These are phyloP conservation scores for Diddensiella transvaalensis DNA, from an alignment of 805 yeast genomes.

Conservation along the genomic window DNA sequence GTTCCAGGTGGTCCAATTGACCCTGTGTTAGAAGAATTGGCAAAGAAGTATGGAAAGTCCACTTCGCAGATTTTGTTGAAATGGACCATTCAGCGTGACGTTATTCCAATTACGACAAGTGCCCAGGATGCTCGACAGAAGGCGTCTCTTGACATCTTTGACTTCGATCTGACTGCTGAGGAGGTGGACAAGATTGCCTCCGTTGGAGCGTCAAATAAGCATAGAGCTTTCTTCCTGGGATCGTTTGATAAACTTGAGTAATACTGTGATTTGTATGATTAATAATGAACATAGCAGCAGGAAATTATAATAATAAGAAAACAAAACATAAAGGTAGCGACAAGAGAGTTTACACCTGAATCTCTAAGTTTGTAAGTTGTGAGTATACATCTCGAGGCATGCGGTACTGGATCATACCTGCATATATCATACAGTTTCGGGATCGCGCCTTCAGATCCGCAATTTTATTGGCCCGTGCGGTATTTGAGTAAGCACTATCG, in stretches of 20 bases:
- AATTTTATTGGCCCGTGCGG: constrained; percentile 51
- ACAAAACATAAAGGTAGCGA: too few species aligned
- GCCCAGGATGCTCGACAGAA: constrained; percentile 47
- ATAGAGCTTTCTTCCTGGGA: not conserved
- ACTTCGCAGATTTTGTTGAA: constrained; percentile 37
- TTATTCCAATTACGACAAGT: constrained; percentile 67
- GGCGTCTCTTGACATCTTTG: constrained; percentile 50
- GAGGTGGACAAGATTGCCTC: constrained; percentile 37
- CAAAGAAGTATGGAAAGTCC: constrained; percentile 48
- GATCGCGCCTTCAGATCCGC: constrained; percentile 59
- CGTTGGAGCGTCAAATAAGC: constrained; percentile 8
- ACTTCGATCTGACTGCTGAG: constrained; percentile 42
- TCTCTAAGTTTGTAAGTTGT: constrained; percentile 60
- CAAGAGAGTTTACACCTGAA: constrained; percentile 9
- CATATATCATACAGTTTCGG: constrained; percentile 86
- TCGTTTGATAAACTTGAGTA: not conserved
- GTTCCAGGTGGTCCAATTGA: constrained; percentile 40
- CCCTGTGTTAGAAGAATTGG: constrained; percentile 52
- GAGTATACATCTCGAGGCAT: constrained; percentile 62
- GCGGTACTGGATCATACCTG: constrained; percentile 43
- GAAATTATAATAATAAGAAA: too few species aligned
- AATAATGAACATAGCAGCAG: not conserved
- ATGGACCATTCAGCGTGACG: constrained; percentile 72
- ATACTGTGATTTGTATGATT: not conserved
- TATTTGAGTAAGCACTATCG: constrained; percentile 40